Evolutionary conservation across 176 grass and related monocot species (phyloP), one percentile per base, ranked within the genome.

Genomic region (Musa itinerans): DNA sequence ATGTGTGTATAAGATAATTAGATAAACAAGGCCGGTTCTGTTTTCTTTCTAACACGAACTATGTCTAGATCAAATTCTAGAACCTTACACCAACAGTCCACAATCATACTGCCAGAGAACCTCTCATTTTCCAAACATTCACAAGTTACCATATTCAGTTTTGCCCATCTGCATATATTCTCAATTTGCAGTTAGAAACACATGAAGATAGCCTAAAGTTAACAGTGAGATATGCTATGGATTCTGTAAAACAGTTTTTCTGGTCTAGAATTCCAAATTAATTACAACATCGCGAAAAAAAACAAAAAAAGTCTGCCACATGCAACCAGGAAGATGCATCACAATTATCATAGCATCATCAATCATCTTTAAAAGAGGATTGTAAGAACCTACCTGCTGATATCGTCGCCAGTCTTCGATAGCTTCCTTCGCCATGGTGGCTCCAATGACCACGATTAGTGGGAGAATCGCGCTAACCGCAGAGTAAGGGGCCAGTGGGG

Each of bases 391-490:
- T 84, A 99, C 96, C 87, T 99, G 96, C 9, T 95, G 85, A 77
- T 92, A 86, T 74, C 96, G 87, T 70, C 85, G 82, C 91, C 91
- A 92, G 84, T 99, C 96, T 79, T 99, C 96, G 50, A 99, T 67
- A 11, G 86, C 91, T 79, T 99, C 96, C 80, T 99, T 99, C 0
- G 53, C 85, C 91, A 99, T 99, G 71, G 96, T 92, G 0, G 91
- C 96, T 3, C 79, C 77, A 83, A 99, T 99, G 71, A 99, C 96
- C 3, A 95, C 2, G 10, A 81, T 78, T 2, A 99, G 77, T 0
- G 96, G 96, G 11, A 87, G 65, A 2, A 99, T 90, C 0, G 89
- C 91, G 5, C 96, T 99, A 2, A 89, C 85, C 0, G 96, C 96
- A 0, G 85, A 84, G 85, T 99, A 99, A 5, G 96, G 96, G 2